Base-by-base conservation (phyloP, 2,329 filamentous ascomycete species). In the Botrytis aclada region DNA sequence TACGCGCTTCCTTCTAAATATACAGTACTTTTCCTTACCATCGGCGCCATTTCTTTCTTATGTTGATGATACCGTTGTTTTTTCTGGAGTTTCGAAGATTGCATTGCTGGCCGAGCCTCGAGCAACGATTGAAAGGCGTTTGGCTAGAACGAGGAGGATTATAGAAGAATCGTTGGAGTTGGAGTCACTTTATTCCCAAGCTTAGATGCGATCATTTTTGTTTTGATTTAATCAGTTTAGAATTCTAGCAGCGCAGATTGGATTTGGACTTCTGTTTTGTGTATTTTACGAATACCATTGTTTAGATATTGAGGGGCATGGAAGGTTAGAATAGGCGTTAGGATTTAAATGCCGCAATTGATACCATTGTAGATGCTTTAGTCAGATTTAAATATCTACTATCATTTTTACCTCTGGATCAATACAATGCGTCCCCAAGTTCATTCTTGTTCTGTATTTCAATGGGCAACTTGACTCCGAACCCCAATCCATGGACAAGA, bases 381-480 rank as follows among this genome's bases (percentile, higher is more conserved):
- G 10, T 63, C 8, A 25, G 32, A 43, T 20, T 20, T 12, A 1
- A 18, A 29, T 29, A 22, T 32, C 20, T 18, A 7, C 10, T 25
- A 10, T 32, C 2, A 45, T 25, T 45, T 64, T 14, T 2, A 18
- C 4, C 12, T 54, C 1, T 54, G 12, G 2, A 8, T 54, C 25
- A 16, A 54, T 7, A 16, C 12, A 12, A 54, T 5, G 3, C 5
- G 1, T 0, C 4, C 5, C 1, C 1, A n/a, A 16, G 47, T 54
- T 3, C 5, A 54, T n/a, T 10, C 5, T 16, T 16, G 22, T 2
- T 54, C 25, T 6, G 12, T 2, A 2, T n/a, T 14, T 5, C 12
- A 54, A n/a, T 5, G 25, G 5, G 47, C 6, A 54, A 54, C 12
- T n/a, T n/a, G 47, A n/a, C 25, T 7, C 22, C 22, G 45, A 47